Conservation (phyloP, 2,329 filamentous ascomycete genomes). For the Fusarium duplospermum region DNA sequence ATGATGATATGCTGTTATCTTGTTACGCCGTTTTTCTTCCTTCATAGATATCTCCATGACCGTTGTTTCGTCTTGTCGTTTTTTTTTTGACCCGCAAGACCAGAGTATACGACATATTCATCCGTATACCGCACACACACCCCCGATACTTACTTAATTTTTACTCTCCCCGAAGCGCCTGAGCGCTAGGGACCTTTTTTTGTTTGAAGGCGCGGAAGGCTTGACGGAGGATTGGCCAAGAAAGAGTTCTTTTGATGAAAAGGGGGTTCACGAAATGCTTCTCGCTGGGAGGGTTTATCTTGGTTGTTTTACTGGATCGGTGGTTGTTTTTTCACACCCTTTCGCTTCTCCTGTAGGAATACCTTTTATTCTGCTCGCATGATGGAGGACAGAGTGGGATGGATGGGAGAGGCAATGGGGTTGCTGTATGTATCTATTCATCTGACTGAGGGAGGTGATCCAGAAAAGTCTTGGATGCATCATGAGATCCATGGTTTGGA, state of each 20-base stretch:
- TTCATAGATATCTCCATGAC: constrained; percentile 40
- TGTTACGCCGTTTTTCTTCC: constrained; percentile 22
- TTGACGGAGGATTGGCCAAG: constrained; percentile 12
- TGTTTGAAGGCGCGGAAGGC: constrained; percentile 14
- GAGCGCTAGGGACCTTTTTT: constrained; percentile 25
- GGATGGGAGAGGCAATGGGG: background rate
- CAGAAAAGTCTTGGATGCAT: constrained; percentile 19
- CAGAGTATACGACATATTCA: constrained; percentile 29
- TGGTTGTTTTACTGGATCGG: constrained; percentile 20
- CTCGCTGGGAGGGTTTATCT: constrained; percentile 7
- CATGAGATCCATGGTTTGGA: constrained; percentile 14
- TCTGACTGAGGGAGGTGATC: constrained; percentile 10
- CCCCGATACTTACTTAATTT: constrained; percentile 38
- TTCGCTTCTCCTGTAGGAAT: constrained; percentile 39
- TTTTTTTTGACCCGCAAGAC: constrained; percentile 8
- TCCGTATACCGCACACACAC: constrained; percentile 27
- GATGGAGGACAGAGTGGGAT: constrained; percentile 7
- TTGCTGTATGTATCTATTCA: constrained; percentile 28
- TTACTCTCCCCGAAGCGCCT: constrained; percentile 30
- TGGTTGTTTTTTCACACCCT: constrained; percentile 14
- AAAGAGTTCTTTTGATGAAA: constrained; percentile 25
- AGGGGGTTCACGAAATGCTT: constrained; percentile 30
- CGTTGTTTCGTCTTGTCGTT: constrained; percentile 12
- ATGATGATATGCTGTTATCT: constrained; percentile 26
- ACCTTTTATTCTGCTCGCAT: constrained; percentile 17